Base-by-base conservation (phyloP, 768 basidiomycete genomes). In the Rhizopogon salebrosus region DNA sequence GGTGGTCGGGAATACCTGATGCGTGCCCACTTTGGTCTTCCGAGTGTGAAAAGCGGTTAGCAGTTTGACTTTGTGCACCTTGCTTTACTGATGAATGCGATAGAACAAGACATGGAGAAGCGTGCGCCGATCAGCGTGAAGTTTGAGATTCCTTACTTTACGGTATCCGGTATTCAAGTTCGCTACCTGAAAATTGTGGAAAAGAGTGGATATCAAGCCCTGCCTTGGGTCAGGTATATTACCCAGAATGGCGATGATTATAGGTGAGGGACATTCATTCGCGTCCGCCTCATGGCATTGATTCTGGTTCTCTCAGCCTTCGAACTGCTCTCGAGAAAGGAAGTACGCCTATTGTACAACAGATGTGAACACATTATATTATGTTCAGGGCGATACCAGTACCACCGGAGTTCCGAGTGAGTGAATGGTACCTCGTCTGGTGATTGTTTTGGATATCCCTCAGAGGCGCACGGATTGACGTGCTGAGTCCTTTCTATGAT, bases 61-160 rank as follows among this genome's bases (percentile, higher is more conserved):
- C 74, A 8, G 9, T 13, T 13, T 36, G 26, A 22, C n/a, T n/a
- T 41, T 24, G 20, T 35, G 26, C 39, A 20, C 14, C n/a, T 48
- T 37, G 37, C 20, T 41, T 13, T 40, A 7, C 45, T 46, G 41
- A 50, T 26, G 3, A 6, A 7, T 34, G 16, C 5, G 16, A 22
- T 10, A 46, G 45, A 46, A 46, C 45, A 46, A 34, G 45, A 46
- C 31, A 22, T 46, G 20, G 45, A 46, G 14, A 92, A 92, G 63
- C 87, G 92, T 20, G 86, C 94, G 9, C 97, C 97, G 1, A 97
- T 98, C 57, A 91, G 91, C 0, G 95, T 98, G 67, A 94, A 92
- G 70, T 99, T 94, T 57, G 95, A 98, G 73, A 98, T 99, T 38
- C 95, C 97, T 0, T 98, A 98, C 72, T 98, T 98, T 68, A 98